Percentiles rank a stretch among this genome's conserved stretches.
Evolutionary conservation across 768 basidiomycete genomes (phyloP).

Genomic region (Tylopilus balloui): DNA sequence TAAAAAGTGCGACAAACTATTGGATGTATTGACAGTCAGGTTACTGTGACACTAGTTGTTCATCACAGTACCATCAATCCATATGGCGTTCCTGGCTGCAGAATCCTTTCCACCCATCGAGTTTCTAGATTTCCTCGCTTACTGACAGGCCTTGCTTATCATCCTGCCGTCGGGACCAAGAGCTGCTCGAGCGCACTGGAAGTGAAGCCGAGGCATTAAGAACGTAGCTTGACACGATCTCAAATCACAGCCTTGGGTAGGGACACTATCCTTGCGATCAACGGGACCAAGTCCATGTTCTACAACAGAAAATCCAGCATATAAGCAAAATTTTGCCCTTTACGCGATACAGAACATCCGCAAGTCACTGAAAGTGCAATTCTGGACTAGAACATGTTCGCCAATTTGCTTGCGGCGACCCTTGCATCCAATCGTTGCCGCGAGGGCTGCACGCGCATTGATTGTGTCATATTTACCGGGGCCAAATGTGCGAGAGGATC

Average conservation of each 20-base stretch:
- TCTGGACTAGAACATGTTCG: conserved; percentile 71
- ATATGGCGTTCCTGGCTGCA: no score
- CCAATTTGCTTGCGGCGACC: conserved; percentile 84
- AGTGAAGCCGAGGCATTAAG: no score
- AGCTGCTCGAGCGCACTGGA: no score
- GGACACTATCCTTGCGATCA: not conserved
- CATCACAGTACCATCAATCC: no score
- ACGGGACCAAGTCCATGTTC: conserved; percentile 5
- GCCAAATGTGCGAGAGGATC: conserved; percentile 64
- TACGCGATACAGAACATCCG: conserved; percentile 4
- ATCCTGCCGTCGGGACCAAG: no score
- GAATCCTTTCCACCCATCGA: no score
- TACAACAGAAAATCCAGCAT: conserved; percentile 20
- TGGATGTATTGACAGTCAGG: no score
- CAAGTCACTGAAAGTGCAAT: not conserved
- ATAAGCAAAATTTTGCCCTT: conserved; percentile 6
- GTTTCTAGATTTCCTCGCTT: no score
- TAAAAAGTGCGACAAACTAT: no score
- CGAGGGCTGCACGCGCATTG: conserved; percentile 68
- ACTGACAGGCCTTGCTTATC: no score
- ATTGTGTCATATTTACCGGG: conserved; percentile 64
- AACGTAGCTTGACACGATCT: not conserved
- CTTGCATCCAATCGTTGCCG: conserved; percentile 76
- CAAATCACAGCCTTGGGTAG: not conserved
- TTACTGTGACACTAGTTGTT: no score